A percentile compares a stretch with the other conserved stretches of the same genome.
Evolutionary conservation across 2,329 filamentous ascomycete genomes (phyloP).

Genomic region (Fusarium anthophilum): DNA sequence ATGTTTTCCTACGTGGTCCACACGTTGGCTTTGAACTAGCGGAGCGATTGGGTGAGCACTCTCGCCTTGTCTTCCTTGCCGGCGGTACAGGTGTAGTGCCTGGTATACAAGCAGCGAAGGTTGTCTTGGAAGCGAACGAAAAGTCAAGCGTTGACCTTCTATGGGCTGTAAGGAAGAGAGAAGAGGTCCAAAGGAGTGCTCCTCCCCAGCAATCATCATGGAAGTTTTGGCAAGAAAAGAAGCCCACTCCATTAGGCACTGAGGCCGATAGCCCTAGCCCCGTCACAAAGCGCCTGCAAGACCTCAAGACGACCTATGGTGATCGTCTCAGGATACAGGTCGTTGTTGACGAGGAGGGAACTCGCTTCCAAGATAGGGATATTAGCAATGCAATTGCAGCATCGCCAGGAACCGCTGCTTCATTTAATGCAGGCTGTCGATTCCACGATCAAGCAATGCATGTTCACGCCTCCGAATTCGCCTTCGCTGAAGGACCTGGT

Average conservation of each 20-base stretch:
- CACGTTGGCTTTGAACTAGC: slow-evolving; percentile 70
- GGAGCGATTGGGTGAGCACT: slow-evolving; percentile 43
- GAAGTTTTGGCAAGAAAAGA: slow-evolving; percentile 36
- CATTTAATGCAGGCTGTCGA: slow-evolving; percentile 38
- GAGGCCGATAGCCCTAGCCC: slow-evolving; percentile 49
- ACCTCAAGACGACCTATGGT: slow-evolving; percentile 66
- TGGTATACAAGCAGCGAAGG: slow-evolving; percentile 80
- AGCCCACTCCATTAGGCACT: slow-evolving; percentile 30
- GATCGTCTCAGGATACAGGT: slow-evolving; percentile 73
- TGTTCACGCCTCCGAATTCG: slow-evolving; percentile 45
- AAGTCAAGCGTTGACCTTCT: slow-evolving; percentile 70
- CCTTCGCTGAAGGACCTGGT: slow-evolving; percentile 34
- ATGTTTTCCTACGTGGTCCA: slow-evolving; percentile 82
- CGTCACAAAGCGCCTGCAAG: slow-evolving; percentile 70
- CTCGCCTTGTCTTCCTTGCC: slow-evolving; percentile 80
- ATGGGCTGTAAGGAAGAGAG: slow-evolving; percentile 77
- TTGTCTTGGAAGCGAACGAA: slow-evolving; percentile 58
- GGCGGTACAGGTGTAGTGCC: slow-evolving; percentile 94
- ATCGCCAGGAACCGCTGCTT: background rate
- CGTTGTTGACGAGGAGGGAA: slow-evolving; percentile 83
- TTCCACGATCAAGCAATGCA: slow-evolving; percentile 47
- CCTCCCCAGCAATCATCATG: slow-evolving; percentile 34
- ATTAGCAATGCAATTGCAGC: slow-evolving; percentile 52
- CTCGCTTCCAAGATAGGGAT: slow-evolving; percentile 65
- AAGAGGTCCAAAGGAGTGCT: slow-evolving; percentile 56